These are phyloP conservation scores for Dillenia suffruticosa DNA, from an alignment of 164 flowering plant genomes.

Conservation along the genomic window DNA sequence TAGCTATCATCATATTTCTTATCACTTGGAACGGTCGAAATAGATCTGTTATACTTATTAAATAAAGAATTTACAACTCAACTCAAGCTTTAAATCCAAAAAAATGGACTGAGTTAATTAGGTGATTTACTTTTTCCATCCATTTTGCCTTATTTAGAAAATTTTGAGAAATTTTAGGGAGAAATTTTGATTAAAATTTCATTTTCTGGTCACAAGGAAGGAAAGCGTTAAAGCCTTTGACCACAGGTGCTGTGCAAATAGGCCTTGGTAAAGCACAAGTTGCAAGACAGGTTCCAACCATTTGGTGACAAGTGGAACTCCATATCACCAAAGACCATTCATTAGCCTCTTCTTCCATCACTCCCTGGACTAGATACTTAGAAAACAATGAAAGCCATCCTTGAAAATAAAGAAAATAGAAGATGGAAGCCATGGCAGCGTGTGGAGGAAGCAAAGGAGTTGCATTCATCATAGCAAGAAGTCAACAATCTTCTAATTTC, in stretches of 20 bases:
- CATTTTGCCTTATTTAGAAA: no score
- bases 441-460: conserved; percentile 19
- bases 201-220: no score
- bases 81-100: no score
- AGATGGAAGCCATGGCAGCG: conserved; percentile 23
- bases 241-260: background rate
- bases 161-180: no score
- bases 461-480: conserved; percentile 1
- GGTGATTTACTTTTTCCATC: no score
- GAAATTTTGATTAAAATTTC: no score
- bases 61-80: no score
- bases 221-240: no score
- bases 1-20: no score
- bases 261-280: background rate
- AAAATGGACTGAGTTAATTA: no score
- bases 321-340: conserved; percentile 5
- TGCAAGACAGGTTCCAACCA: conserved; percentile 5
- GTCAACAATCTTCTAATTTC: conserved; percentile 7
- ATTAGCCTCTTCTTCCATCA: conserved; percentile 11
- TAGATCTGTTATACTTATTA: no score
- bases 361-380: background rate
- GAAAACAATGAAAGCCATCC: background rate
- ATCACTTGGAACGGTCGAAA: no score
- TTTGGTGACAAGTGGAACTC: conserved; percentile 15
- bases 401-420: background rate